Percentiles rank a stretch among this genome's conserved stretches.
Evolutionary conservation across 768 basidiomycete genomes (phyloP).

Genomic region (Coprinopsis cinerea): DNA sequence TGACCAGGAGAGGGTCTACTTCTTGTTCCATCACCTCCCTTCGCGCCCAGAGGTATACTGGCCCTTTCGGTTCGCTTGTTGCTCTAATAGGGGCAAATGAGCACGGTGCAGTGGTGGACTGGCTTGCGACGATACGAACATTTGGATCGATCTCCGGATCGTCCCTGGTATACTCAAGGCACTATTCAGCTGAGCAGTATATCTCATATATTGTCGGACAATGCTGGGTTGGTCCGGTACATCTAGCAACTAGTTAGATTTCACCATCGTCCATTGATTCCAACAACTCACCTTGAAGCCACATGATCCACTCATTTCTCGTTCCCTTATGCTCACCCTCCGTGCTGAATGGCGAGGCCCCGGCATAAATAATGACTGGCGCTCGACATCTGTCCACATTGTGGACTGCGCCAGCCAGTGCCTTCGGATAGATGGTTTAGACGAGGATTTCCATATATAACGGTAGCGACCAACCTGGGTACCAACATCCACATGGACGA

Average conservation of each 20-base stretch:
- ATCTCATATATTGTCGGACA: slow-evolving; percentile 71
- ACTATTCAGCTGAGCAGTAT: slow-evolving; percentile 52
- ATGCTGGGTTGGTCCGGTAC: slow-evolving; percentile 67
- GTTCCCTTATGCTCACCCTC: slow-evolving; percentile 54
- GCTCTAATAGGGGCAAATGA: slow-evolving; percentile 42
- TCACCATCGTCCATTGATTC: background rate
- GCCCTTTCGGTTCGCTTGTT: slow-evolving; percentile 64
- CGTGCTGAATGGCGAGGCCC: slow-evolving; percentile 55
- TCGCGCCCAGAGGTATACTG: slow-evolving; percentile 68
- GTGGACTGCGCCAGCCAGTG: slow-evolving; percentile 65
- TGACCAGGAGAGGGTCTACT: slow-evolving; percentile 33
- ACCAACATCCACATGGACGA: slow-evolving; percentile 70
- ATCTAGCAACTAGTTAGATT: slow-evolving; percentile 31
- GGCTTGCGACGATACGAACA: slow-evolving; percentile 32
- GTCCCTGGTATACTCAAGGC: slow-evolving; percentile 45
- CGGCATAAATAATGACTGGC: slow-evolving; percentile 69
- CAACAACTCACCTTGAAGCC: slow-evolving; percentile 49
- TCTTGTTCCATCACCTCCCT: slow-evolving; percentile 70
- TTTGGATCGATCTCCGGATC: slow-evolving; percentile 56
- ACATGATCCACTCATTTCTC: slow-evolving; percentile 72
- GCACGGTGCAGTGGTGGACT: background rate
- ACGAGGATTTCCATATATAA: background rate
- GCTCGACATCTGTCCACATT: slow-evolving; percentile 58
- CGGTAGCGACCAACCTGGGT: slow-evolving; percentile 40
- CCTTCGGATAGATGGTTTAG: slow-evolving; percentile 28